These are phyloP conservation scores for Pseudogymnoascus sp. DNA, from an alignment of 2,329 filamentous ascomycete species.

Conservation along the genomic window DNA sequence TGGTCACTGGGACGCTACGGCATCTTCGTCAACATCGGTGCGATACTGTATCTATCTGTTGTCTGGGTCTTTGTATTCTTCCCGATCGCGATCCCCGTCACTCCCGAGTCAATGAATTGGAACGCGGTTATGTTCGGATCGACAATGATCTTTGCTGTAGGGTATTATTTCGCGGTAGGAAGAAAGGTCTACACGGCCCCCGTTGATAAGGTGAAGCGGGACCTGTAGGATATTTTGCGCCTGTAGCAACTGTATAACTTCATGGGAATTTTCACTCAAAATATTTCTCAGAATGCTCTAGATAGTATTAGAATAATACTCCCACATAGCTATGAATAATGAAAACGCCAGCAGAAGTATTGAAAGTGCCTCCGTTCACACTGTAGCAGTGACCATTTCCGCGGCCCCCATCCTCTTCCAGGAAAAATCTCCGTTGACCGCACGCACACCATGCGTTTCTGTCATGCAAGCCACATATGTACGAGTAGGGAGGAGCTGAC, in stretches of 20 bases:
- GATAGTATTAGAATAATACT: neutral
- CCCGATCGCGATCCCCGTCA: constrained; percentile 33
- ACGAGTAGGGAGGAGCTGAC: constrained; percentile 1
- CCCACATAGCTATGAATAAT: neutral
- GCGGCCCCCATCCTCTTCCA: neutral
- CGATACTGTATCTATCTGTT: constrained; percentile 37
- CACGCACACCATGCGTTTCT: neutral
- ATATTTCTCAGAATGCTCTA: neutral
- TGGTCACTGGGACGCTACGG: constrained; percentile 38
- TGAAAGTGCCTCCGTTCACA: neutral
- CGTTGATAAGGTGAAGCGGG: constrained; percentile 14
- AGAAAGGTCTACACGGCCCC: constrained; percentile 28
- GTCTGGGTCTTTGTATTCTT: constrained; percentile 43
- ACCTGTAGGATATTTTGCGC: neutral
- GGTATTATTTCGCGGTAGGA: constrained; percentile 29
- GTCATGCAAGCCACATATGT: neutral
- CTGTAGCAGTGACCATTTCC: neutral
- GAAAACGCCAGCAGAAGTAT: no score
- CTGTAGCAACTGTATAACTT: constrained; percentile 7
- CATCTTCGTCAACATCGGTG: constrained; percentile 35
- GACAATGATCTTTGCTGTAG: constrained; percentile 16
- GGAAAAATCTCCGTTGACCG: neutral
- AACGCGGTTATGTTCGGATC: constrained; percentile 19
- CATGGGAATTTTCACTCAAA: neutral
- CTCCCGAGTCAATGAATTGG: constrained; percentile 39